Evolutionary conservation across 768 basidiomycete genomes (phyloP).

Genomic region (Lentinula boryana): DNA sequence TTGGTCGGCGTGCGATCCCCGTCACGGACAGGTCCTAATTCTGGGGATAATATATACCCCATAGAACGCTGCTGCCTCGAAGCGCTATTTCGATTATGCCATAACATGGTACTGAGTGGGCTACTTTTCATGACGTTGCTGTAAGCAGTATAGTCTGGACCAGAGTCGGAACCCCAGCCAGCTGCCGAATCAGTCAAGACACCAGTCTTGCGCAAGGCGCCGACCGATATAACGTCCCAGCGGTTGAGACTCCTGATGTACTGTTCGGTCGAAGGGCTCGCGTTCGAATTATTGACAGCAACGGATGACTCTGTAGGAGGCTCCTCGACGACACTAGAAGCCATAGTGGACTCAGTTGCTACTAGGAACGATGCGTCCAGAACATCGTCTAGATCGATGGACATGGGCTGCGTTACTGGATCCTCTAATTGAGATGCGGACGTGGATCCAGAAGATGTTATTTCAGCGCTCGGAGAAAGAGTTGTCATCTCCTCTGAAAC

Average conservation of each 20-base stretch:
- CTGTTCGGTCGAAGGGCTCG: constrained; percentile 24
- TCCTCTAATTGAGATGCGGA: constrained; percentile 19
- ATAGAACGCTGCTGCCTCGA: constrained; percentile 20
- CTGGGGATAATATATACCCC: constrained; percentile 42
- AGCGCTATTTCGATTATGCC: constrained; percentile 31
- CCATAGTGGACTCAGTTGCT: constrained; percentile 38
- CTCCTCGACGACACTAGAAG: constrained; percentile 12
- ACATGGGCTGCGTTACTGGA: constrained; percentile 37
- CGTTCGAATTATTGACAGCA: not conserved
- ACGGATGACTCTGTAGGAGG: not conserved
- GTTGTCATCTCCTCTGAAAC: not conserved
- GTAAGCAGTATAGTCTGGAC: constrained; percentile 26
- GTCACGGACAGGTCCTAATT: constrained; percentile 43
- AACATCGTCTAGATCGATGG: constrained; percentile 63
- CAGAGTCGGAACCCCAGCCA: constrained; percentile 32
- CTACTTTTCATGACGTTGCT: constrained; percentile 48
- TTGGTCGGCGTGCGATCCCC: constrained; percentile 53
- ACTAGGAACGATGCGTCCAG: constrained; percentile 63
- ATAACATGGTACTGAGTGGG: constrained; percentile 52
- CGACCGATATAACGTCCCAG: constrained; percentile 73
- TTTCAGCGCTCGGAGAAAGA: not conserved
- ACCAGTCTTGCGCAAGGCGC: constrained; percentile 60
- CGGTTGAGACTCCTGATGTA: constrained; percentile 49
- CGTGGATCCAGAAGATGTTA: not conserved
- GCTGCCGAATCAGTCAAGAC: constrained; percentile 7